Conservation (phyloP, 2,329 filamentous ascomycete species). For the Neofusicoccum sp. region DNA sequence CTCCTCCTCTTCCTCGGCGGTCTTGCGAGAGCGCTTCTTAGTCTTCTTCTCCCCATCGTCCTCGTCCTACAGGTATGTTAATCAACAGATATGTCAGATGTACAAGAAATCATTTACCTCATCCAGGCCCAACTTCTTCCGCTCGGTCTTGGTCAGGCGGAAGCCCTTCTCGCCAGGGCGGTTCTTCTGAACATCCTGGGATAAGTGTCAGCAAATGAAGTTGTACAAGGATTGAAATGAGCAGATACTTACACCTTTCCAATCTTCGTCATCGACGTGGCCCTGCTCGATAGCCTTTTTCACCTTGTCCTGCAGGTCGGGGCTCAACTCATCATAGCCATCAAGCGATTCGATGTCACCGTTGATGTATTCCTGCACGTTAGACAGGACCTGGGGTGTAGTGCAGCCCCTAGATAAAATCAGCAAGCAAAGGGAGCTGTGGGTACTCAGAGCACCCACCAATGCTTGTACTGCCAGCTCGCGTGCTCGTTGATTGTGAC, state of each 20-base stretch:
- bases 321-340: slow-evolving; percentile 75
- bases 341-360: slow-evolving; percentile 70
- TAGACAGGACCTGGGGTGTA: slow-evolving; percentile 72
- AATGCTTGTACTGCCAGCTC: slow-evolving; percentile 81
- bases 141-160: slow-evolving; percentile 43
- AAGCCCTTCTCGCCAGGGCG: slow-evolving; percentile 68
- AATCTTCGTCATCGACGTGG: slow-evolving; percentile 83
- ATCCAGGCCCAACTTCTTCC: slow-evolving; percentile 31
- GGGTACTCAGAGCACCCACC: slow-evolving; percentile 58
- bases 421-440: not conserved
- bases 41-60: slow-evolving; percentile 34
- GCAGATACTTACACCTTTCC: slow-evolving; percentile 72
- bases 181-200: slow-evolving; percentile 75
- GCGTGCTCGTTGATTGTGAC: slow-evolving; percentile 64
- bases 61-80: slow-evolving; percentile 24
- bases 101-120: slow-evolving; percentile 21
- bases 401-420: slow-evolving; percentile 74
- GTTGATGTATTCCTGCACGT: slow-evolving; percentile 62
- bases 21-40: slow-evolving; percentile 43
- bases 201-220: slow-evolving; percentile 26
- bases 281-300: slow-evolving; percentile 71
- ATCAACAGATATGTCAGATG: slow-evolving; percentile 3
- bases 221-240: slow-evolving; percentile 9
- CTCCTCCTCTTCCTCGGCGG: slow-evolving; percentile 33
- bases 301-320: slow-evolving; percentile 73